Evolutionary conservation across 495 filamentous ascomycete species (phyloP).

Genomic region (Annulohypoxylon nitens): DNA sequence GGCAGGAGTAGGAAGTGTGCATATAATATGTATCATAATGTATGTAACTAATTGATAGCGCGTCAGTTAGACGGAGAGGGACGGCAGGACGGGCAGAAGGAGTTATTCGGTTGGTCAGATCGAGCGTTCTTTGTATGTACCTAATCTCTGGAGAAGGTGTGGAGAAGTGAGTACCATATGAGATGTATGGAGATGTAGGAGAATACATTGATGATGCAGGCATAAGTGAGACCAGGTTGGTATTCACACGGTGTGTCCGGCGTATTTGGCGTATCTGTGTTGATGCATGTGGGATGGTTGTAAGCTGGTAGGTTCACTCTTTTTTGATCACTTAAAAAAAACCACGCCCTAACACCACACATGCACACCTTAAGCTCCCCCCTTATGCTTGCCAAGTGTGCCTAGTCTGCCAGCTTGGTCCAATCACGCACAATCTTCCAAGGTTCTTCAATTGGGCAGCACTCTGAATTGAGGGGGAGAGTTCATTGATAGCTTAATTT

Average conservation of each 20-base stretch:
- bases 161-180: slow-evolving; percentile 18
- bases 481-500: not conserved
- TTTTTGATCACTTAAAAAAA: too few relatives aligned
- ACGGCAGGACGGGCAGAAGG: slow-evolving; percentile 1
- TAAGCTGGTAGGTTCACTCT: not conserved
- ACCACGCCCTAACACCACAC: too few relatives aligned
- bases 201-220: slow-evolving; percentile 16
- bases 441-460: slow-evolving; percentile 23
- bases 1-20: slow-evolving; percentile 17
- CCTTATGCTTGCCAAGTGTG: not conserved
- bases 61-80: slow-evolving; percentile 13
- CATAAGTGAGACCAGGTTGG: slow-evolving; percentile 3
- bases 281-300: too few relatives aligned
- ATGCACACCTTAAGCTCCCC: not conserved
- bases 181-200: slow-evolving; percentile 6
- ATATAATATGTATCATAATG: slow-evolving; percentile 9
- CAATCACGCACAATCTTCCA: slow-evolving; percentile 17
- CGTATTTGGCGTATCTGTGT: not conserved
- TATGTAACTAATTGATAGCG: slow-evolving; percentile 27
- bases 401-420: not conserved
- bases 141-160: slow-evolving; percentile 46
- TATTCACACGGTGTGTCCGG: slow-evolving; percentile 21
- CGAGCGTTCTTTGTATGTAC: slow-evolving; percentile 24
- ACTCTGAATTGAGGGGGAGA: not conserved
- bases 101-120: slow-evolving; percentile 31